Evolutionary conservation across 805 yeast species (phyloP), one percentile per base, ranked within the genome.

Genomic region (Candida nemodendra): DNA sequence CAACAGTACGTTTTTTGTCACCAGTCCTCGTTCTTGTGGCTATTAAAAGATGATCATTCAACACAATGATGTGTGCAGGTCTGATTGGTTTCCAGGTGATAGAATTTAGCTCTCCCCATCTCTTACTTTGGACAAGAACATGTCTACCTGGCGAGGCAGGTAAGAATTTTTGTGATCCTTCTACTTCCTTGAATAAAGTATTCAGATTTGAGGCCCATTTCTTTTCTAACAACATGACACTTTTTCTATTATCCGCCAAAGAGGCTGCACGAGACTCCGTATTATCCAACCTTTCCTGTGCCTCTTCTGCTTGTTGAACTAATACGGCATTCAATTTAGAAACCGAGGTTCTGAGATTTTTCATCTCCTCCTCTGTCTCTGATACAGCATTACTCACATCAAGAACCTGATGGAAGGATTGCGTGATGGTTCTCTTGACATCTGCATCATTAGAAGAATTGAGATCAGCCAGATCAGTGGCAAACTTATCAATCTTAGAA

Each of bases 51-150:
- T 81, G 71, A 59, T 90, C 97, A 54, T 84, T 89, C 48, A 90
- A 66, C 7, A 90, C 61, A 51, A 85, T 84, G 31, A 90, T 59
- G 52, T 84, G 95, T 4, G 83, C 79, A 2, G 87, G 81, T 48
- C 84, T 80, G 23, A 81, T 68, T 1, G 89, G 81, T 57, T 86
- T 86, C 76, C 87, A 79, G 9, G 95, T 87, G 0, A 93, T 89
- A 2, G 84, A 78, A 53, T 88, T 89, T 42, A 90, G 65, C 60
- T 89, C 96, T 41, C 74, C 78, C 96, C 96, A 90, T 33, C 89
- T 74, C 2, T 84, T 83, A 56, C 88, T 79, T 51, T 89, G 93
- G 8, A 79, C 74, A 14, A 87, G 64, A 2, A 89, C 76, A 59
- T 88, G 96, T 34, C 96, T 72, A 3, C 90, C 93, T 0, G 90